Percentiles rank a stretch among this genome's conserved stretches.
Conservation (phyloP, 345 rosid genomes). For the Viola odorata region DNA sequence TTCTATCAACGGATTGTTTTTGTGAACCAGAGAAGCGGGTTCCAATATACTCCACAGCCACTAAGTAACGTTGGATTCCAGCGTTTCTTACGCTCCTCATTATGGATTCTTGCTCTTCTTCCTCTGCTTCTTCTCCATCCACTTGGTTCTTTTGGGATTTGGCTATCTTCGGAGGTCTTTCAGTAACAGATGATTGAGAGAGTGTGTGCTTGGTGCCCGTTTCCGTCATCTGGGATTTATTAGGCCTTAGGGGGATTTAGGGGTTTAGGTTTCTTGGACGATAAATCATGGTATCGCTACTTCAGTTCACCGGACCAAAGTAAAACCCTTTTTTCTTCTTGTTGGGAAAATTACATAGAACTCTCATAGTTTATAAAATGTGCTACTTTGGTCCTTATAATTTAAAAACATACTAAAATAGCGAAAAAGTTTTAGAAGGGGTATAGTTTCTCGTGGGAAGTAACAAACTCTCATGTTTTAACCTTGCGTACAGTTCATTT, state of each 20-base stretch:
- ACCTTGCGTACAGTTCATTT: too few species aligned
- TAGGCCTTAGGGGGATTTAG: not conserved
- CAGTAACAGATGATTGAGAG: constrained; percentile 19
- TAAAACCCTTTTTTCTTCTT: too few species aligned
- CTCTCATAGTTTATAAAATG: too few species aligned
- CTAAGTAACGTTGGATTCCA: constrained; percentile 67
- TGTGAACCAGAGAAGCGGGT: constrained; percentile 87
- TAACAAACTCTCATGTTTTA: too few species aligned
- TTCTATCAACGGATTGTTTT: constrained; percentile 60
- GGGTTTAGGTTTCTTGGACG: not conserved
- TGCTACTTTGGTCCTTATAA: too few species aligned
- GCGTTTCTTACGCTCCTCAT: constrained; percentile 40
- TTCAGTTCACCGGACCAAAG: too few species aligned
- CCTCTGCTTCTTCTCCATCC: constrained; percentile 27
- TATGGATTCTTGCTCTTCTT: constrained; percentile 24
- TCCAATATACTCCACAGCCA: constrained; percentile 82
- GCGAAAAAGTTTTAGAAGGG: too few species aligned
- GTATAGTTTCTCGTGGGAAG: too few species aligned
- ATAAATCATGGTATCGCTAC: too few species aligned
- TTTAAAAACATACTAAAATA: too few species aligned
- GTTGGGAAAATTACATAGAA: too few species aligned
- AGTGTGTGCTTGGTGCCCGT: constrained; percentile 24
- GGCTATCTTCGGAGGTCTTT: constrained; percentile 44
- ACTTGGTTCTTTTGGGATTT: constrained; percentile 34
- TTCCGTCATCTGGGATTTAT: constrained; percentile 34